A percentile compares a stretch with the other conserved stretches of the same genome.
phyloP scores from a whole-genome alignment of 495 filamentous ascomycete species.

The Margaritispora aquatica region DNA sequence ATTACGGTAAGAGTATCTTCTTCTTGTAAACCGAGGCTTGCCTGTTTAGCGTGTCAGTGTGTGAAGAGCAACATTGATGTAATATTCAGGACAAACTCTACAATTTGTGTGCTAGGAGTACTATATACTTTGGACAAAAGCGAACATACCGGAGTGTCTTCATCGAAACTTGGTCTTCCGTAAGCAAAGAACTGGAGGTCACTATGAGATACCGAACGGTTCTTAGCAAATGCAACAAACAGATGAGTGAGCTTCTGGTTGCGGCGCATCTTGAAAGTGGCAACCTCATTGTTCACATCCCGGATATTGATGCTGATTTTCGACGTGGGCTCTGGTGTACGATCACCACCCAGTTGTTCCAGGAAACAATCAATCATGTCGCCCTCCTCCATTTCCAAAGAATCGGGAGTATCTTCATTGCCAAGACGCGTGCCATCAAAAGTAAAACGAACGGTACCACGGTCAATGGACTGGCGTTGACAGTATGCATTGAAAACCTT shows the following conservation, averaged over 20 bases:
- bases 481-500: slow-evolving; percentile 83
- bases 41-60: no score
- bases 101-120: neutral
- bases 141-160: neutral
- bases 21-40: no score
- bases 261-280: neutral
- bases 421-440: slow-evolving; percentile 69
- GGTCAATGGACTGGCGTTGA: slow-evolving; percentile 64
- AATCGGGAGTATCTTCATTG: slow-evolving; percentile 59
- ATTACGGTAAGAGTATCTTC: no score
- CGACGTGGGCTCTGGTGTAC: neutral
- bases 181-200: slow-evolving; percentile 74
- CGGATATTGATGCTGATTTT: neutral
- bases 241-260: neutral
- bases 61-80: no score
- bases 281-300: neutral
- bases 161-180: slow-evolving; percentile 56
- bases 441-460: slow-evolving; percentile 60
- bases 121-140: neutral
- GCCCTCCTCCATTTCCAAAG: slow-evolving; percentile 7
- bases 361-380: slow-evolving; percentile 1
- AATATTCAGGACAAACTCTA: no score
- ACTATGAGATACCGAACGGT: slow-evolving; percentile 8
- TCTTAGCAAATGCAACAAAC: neutral
- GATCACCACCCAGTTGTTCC: slow-evolving; percentile 5